Evolutionary conservation across 1,284 basidiomycete genomes (phyloP).

Genomic region (Gomphus bonarii): DNA sequence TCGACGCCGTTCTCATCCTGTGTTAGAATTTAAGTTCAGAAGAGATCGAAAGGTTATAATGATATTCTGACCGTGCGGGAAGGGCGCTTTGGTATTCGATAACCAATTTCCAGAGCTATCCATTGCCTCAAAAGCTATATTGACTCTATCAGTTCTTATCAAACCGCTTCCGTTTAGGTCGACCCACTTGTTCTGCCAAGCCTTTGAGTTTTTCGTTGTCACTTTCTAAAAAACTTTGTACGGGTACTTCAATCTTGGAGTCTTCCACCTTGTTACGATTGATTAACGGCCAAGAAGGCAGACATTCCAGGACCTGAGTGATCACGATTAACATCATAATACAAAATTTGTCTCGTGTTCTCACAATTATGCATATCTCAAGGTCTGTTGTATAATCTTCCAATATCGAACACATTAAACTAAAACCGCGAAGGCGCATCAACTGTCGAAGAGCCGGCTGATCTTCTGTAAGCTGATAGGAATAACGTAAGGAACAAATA

Average conservation of each 20-base stretch:
- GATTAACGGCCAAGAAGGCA: slow-evolving; percentile 75
- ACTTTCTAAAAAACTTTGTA: slow-evolving; percentile 44
- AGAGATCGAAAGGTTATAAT: not conserved
- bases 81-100: slow-evolving; percentile 74
- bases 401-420: slow-evolving; percentile 83
- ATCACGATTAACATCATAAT: not conserved
- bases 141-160: slow-evolving; percentile 10
- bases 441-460: slow-evolving; percentile 71
- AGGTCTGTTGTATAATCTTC: slow-evolving; percentile 69
- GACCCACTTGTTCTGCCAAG: slow-evolving; percentile 48
- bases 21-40: not conserved
- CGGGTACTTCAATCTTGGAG: slow-evolving; percentile 64
- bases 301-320: slow-evolving; percentile 60
- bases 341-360: slow-evolving; percentile 18
- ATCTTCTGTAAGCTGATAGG: slow-evolving; percentile 77
- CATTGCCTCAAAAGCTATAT: slow-evolving; percentile 63
- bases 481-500: not conserved
- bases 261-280: slow-evolving; percentile 92
- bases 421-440: slow-evolving; percentile 91
- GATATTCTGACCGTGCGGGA: slow-evolving; percentile 29
- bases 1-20: slow-evolving; percentile 20
- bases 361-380: slow-evolving; percentile 62
- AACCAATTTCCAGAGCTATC: slow-evolving; percentile 65
- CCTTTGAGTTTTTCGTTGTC: slow-evolving; percentile 47
- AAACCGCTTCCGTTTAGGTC: not conserved